These are phyloP conservation scores for Hyaloscypha bicolor DNA, from an alignment of 495 filamentous ascomycete genomes.

Conservation along the genomic window DNA sequence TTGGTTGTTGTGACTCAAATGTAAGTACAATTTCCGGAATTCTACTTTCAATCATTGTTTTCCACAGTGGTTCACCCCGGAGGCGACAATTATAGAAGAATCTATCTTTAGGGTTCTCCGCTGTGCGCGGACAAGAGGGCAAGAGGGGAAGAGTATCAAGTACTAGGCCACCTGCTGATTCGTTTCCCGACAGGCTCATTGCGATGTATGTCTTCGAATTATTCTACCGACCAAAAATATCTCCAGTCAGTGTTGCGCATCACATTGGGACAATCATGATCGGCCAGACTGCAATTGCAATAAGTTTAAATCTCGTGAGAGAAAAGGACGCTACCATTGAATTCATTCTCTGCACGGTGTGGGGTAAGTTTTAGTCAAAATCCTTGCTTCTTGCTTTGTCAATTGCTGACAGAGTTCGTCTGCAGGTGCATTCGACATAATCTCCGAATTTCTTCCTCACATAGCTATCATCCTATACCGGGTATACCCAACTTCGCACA, in stretches of 20 bases:
- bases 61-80: neutral
- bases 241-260: constrained; percentile 46
- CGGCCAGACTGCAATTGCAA: constrained; percentile 48
- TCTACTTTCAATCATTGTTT: neutral
- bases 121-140: neutral
- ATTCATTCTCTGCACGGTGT: constrained; percentile 50
- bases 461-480: constrained; percentile 53
- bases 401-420: neutral
- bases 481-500: constrained; percentile 42
- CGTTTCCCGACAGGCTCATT: constrained; percentile 33
- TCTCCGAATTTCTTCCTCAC: constrained; percentile 53
- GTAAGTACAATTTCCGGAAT: constrained; percentile 4
- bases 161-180: neutral
- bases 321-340: constrained; percentile 51
- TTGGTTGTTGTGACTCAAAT: constrained; percentile 47
- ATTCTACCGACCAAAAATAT: constrained; percentile 46
- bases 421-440: constrained; percentile 50
- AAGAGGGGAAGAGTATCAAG: neutral
- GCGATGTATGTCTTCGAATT: constrained; percentile 54
- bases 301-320: constrained; percentile 41
- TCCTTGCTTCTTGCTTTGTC: neutral
- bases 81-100: neutral
- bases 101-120: neutral
- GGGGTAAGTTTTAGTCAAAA: constrained; percentile 41
- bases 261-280: constrained; percentile 51